Evolutionary conservation across 2,329 filamentous ascomycete genomes (phyloP), one percentile per base, ranked within the genome.

Genomic region (Dactylellina drechsleri): DNA sequence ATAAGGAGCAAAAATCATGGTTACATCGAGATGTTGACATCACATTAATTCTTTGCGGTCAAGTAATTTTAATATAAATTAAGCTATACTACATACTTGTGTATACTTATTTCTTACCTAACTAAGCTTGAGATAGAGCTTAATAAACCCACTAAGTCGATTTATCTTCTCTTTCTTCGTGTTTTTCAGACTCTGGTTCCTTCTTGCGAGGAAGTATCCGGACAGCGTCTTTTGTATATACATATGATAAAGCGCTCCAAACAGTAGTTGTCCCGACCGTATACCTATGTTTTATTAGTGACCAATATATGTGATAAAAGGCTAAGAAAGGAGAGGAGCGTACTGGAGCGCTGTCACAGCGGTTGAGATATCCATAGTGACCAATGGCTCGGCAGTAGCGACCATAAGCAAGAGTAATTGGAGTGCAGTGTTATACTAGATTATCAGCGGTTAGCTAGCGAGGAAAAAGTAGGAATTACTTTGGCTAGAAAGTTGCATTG

Each of bases 231-330:
- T 95, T 97, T 78, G 89, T 92, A 81, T 90, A 96, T 5, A 96
- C 86, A 81, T 99, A 99, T 82, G 93, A 97, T 13, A 93, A 85
- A 6, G 95, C 95, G 77, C 93, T 97, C 92, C 93, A 98, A 4
- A 96, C 83, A 0, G 95, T 99, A 2, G 95, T 99, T 0, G 86
- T 87, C 0, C 93, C 93, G 1, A 99, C 94, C 13, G 96, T 82
- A 79, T 92, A 94, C 80, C 92, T 94, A 52, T 81, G 13, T 79
- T 78, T 23, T 79, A 77, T 23, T 76, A 74, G 64, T 20, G 36
- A 28, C 10, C 16, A 18, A 47, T 36, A 36, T 10, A 36, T 8
- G 6, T 5, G 6, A 36, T 10, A 4, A 7, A 36, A 10, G 28
- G 3, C 49, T 28, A 26, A 16, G 13, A 47, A 62, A 47, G 23